Conservation (phyloP, 345 rosid genomes). For the Cardamine occulta region DNA sequence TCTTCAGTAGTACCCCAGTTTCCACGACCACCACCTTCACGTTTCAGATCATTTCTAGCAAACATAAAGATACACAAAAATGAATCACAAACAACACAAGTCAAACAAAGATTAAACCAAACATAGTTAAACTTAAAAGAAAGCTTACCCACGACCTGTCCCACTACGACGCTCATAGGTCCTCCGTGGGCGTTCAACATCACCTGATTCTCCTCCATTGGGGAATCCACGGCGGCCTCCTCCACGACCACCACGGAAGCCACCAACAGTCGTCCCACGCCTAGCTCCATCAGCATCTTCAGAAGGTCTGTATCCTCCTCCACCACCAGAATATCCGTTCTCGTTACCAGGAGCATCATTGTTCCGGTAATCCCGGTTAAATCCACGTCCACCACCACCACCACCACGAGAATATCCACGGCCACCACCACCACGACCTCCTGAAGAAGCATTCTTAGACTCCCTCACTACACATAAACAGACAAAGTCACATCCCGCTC, state of each 20-base stretch:
- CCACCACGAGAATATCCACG: slow-evolving; percentile 43
- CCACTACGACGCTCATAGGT: slow-evolving; percentile 78
- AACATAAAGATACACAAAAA: slow-evolving; percentile 12
- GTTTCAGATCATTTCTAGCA: slow-evolving; percentile 70
- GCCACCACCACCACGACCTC: slow-evolving; percentile 55
- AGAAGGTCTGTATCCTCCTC: slow-evolving; percentile 49
- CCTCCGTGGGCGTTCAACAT: slow-evolving; percentile 70
- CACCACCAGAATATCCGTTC: slow-evolving; percentile 43
- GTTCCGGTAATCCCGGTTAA: slow-evolving; percentile 55
- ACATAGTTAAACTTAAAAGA: slow-evolving; percentile 4
- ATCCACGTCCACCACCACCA: slow-evolving; percentile 59
- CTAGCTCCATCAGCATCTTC: slow-evolving; percentile 61
- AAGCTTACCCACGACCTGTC: slow-evolving; percentile 84
- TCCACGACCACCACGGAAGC: slow-evolving; percentile 48
- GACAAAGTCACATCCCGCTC: background rate
- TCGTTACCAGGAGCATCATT: slow-evolving; percentile 48
- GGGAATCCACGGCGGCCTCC: slow-evolving; percentile 60
- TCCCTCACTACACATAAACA: slow-evolving; percentile 62
- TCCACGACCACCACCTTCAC: slow-evolving; percentile 90
- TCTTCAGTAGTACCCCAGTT: slow-evolving; percentile 89
- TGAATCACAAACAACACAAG: background rate
- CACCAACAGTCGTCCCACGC: slow-evolving; percentile 47
- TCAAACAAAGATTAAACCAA: background rate
- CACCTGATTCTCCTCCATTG: slow-evolving; percentile 76
- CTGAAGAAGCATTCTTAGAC: slow-evolving; percentile 55